Conservation (phyloP, 805 yeast species). For the Cyberlindnera maritima region DNA sequence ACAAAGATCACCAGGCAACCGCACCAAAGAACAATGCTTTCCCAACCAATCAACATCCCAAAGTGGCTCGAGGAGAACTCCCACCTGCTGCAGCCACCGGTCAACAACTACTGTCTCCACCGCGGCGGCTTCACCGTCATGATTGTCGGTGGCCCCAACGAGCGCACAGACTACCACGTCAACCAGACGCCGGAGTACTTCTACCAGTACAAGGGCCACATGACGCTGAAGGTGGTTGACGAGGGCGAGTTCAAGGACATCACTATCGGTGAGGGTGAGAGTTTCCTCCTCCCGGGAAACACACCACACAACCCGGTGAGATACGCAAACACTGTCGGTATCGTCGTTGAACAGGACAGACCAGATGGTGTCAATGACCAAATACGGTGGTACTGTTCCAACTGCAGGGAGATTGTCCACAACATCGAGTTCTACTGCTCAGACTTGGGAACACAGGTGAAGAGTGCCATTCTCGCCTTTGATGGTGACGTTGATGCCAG, state of each 20-base stretch:
- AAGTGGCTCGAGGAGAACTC: constrained; percentile 80
- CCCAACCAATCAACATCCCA: constrained; percentile 71
- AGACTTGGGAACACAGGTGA: constrained; percentile 89
- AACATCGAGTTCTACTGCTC: constrained; percentile 70
- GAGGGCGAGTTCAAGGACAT: constrained; percentile 75
- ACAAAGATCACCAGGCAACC: not conserved
- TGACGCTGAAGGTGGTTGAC: constrained; percentile 82
- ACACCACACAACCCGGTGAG: constrained; percentile 90
- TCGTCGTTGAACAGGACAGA: constrained; percentile 90
- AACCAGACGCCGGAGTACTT: constrained; percentile 96
- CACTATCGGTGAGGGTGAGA: constrained; percentile 77
- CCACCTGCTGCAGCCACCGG: constrained; percentile 83
- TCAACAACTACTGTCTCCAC: constrained; percentile 85
- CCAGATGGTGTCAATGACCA: constrained; percentile 69
- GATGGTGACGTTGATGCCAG: constrained; percentile 60
- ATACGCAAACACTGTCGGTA: constrained; percentile 80
- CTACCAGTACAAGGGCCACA: constrained; percentile 80
- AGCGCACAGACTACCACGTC: constrained; percentile 87
- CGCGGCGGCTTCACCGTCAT: constrained; percentile 91
- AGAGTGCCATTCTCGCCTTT: constrained; percentile 71
- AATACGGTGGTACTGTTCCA: constrained; percentile 83
- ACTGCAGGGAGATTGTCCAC: constrained; percentile 62
- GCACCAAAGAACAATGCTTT: constrained; percentile 29
- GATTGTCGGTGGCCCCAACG: constrained; percentile 97
- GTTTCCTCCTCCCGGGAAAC: constrained; percentile 82